Percentiles rank a stretch among this genome's conserved stretches.
These are phyloP conservation scores for Ochetophila trinervis DNA, from an alignment of 306 rosid genomes.

Conservation along the genomic window DNA sequence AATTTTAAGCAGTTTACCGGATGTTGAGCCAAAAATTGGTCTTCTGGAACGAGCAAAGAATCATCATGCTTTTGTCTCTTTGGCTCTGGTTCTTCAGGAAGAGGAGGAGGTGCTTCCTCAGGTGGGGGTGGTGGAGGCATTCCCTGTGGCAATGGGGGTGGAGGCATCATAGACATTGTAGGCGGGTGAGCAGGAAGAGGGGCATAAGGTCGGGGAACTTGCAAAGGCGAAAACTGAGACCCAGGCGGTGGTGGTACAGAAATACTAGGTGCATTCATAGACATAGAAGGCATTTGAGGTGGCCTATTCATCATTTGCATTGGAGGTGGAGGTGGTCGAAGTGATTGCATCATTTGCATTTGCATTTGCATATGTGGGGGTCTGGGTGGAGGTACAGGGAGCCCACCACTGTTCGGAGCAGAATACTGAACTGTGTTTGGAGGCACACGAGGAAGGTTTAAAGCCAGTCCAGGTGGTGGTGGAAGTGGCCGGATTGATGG, in stretches of 20 bases:
- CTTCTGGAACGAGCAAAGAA: slow-evolving; percentile 80
- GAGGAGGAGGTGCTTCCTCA: slow-evolving; percentile 97
- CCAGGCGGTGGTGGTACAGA: slow-evolving; percentile 91
- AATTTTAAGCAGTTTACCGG: slow-evolving; percentile 41
- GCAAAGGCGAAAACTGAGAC: slow-evolving; percentile 65
- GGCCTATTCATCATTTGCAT: slow-evolving; percentile 61
- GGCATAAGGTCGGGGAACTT: slow-evolving; percentile 52
- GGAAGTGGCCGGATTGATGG: slow-evolving; percentile 89
- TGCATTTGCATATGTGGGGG: slow-evolving; percentile 40
- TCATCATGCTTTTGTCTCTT: slow-evolving; percentile 89
- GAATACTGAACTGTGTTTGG: slow-evolving; percentile 57
- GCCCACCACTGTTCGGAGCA: slow-evolving; percentile 48
- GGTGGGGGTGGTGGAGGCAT: slow-evolving; percentile 87
- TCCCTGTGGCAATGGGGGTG: slow-evolving; percentile 83
- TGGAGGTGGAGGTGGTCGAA: slow-evolving; percentile 63
- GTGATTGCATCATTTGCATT: slow-evolving; percentile 57
- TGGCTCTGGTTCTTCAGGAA: slow-evolving; percentile 93
- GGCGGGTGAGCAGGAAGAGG: slow-evolving; percentile 57
- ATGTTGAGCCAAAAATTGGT: slow-evolving; percentile 83
- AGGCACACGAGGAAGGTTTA: slow-evolving; percentile 82
- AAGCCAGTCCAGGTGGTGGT: slow-evolving; percentile 83
- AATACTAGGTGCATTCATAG: slow-evolving; percentile 50
- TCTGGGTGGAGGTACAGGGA: slow-evolving; percentile 59
- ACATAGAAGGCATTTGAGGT: slow-evolving; percentile 55
- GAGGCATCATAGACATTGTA: slow-evolving; percentile 76